Conservation (phyloP, 305 asterid species). For the Ajuga reptans region DNA sequence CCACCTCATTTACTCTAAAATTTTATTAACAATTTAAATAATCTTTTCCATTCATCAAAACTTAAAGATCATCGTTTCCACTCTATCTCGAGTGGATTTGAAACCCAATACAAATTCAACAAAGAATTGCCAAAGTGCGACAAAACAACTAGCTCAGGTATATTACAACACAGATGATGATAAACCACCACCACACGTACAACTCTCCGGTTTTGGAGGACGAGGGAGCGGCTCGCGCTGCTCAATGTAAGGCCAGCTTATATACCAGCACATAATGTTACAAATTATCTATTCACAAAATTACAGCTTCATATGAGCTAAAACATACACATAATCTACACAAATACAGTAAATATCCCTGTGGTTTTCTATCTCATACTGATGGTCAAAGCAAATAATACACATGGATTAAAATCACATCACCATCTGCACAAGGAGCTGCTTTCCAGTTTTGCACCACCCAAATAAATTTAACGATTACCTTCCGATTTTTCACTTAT, state of each 20-base stretch:
- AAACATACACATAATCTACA: constrained; percentile 20
- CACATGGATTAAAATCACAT: constrained; percentile 22
- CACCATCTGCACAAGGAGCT: constrained; percentile 36
- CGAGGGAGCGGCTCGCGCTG: not conserved
- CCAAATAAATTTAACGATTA: constrained; percentile 28
- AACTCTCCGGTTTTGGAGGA: not conserved
- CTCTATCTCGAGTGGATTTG: no score
- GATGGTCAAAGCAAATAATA: constrained; percentile 20
- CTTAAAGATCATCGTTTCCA: no score
- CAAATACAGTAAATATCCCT: constrained; percentile 19
- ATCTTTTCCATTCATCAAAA: not conserved
- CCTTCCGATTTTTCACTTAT: constrained; percentile 28
- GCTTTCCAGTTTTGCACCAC: constrained; percentile 27
- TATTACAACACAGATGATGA: not conserved
- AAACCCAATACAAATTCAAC: no score
- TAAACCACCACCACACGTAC: not conserved
- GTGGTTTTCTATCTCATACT: constrained; percentile 21
- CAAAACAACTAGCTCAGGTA: not conserved
- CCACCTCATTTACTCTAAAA: not conserved
- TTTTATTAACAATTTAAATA: not conserved
- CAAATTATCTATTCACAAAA: constrained; percentile 30
- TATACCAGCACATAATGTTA: constrained; percentile 20
- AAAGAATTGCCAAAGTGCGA: not conserved
- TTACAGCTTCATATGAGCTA: constrained; percentile 19
- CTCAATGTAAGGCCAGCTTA: not conserved